Conservation (phyloP, 352 stramenopile genomes). For the Pythium folliculosum region DNA sequence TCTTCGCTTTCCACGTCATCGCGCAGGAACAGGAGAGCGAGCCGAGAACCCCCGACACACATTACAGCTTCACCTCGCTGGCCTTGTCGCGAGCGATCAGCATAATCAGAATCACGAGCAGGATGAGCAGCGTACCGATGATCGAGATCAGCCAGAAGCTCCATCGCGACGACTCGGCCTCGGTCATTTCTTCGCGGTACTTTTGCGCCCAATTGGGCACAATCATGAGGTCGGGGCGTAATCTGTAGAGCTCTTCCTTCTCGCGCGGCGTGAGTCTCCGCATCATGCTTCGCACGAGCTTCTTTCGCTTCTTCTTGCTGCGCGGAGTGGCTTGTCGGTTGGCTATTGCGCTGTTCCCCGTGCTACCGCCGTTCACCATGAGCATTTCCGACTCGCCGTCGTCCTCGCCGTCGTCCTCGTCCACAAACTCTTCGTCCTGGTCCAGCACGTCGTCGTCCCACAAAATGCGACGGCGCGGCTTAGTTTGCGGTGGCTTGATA, state of each 20-base stretch:
- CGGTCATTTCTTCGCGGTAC: constrained; percentile 82
- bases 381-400: constrained; percentile 56
- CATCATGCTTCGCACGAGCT: constrained; percentile 75
- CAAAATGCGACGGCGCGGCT: constrained; percentile 48
- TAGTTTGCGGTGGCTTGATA: constrained; percentile 39
- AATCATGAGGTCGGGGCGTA: constrained; percentile 86
- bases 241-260: constrained; percentile 83
- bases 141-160: constrained; percentile 79
- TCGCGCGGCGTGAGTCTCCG: constrained; percentile 74
- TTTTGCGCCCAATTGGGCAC: constrained; percentile 89
- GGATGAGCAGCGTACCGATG: constrained; percentile 64
- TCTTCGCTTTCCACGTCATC: no score
- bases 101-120: constrained; percentile 81
- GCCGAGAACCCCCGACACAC: not conserved
- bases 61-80: constrained; percentile 23
- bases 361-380: constrained; percentile 47
- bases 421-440: constrained; percentile 76
- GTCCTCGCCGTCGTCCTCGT: constrained; percentile 47
- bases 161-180: constrained; percentile 66
- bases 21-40: not conserved
- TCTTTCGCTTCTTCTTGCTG: constrained; percentile 84
- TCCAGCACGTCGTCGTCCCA: constrained; percentile 83
- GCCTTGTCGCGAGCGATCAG: constrained; percentile 64
- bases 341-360: constrained; percentile 42
- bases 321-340: constrained; percentile 57